phyloP scores from a whole-genome alignment of 371 early-diverging fungal species.

The Cokeromyces recurvatus region DNA sequence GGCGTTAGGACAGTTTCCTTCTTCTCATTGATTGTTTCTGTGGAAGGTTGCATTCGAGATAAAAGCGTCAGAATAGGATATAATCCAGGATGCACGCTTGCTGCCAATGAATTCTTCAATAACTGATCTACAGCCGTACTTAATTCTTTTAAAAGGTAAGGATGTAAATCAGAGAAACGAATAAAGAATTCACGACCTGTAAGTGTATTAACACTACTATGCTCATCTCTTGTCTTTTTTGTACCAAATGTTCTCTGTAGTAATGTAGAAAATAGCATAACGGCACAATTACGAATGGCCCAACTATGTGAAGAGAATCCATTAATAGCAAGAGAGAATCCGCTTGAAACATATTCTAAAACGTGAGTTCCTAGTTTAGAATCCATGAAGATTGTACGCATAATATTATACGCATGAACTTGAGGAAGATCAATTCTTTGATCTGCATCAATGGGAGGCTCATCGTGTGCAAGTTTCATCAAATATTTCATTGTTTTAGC shows the following conservation, averaged over 20 bases:
- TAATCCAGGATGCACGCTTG: conserved; percentile 69
- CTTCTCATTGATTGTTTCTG: conserved; percentile 44
- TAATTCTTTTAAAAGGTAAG: conserved; percentile 71
- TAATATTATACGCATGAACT: conserved; percentile 88
- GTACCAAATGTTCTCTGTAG: conserved; percentile 82
- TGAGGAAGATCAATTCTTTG: conserved; percentile 70
- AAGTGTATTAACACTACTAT: conserved; percentile 69
- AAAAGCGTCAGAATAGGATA: conserved; percentile 75
- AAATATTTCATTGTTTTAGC: conserved; percentile 64
- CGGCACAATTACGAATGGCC: conserved; percentile 93
- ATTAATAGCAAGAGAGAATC: conserved; percentile 70
- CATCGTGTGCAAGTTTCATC: conserved; percentile 54
- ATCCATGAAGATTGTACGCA: conserved; percentile 81
- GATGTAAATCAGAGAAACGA: conserved; percentile 75
- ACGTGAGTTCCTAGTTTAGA: conserved; percentile 69
- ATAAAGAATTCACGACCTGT: conserved; percentile 89
- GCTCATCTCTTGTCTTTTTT: conserved; percentile 70
- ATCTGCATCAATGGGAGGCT: conserved; percentile 48
- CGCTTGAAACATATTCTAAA: conserved; percentile 69
- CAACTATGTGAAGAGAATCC: conserved; percentile 84
- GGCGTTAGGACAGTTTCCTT: conserved; percentile 48
- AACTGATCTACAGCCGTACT: conserved; percentile 62
- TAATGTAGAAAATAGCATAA: conserved; percentile 87
- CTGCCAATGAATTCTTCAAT: conserved; percentile 27
- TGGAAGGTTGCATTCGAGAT: conserved; percentile 74